phyloP scores from a whole-genome alignment of 257 asterid genomes.

The Forsythia suspensa region DNA sequence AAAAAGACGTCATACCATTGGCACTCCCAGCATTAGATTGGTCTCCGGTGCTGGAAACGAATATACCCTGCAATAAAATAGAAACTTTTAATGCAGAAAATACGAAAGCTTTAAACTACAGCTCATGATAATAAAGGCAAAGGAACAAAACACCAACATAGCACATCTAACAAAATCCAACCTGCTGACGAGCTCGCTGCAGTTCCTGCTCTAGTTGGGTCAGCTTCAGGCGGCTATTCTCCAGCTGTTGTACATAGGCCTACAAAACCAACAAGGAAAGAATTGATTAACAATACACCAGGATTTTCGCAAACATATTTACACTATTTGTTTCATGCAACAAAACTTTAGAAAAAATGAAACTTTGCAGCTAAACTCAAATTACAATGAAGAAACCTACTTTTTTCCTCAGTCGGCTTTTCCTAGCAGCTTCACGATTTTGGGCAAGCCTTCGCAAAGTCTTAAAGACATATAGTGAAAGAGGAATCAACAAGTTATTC shows the following conservation, averaged over 20 bases:
- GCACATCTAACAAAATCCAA: conserved; percentile 11
- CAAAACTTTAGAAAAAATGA: not conserved
- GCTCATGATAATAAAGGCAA: not conserved
- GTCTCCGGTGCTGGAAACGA: conserved; percentile 69
- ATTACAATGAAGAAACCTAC: conserved; percentile 28
- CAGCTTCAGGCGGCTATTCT: conserved; percentile 37
- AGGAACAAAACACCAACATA: not conserved
- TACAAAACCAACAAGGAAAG: conserved; percentile 21
- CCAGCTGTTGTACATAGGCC: conserved; percentile 45
- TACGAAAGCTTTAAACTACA: not conserved
- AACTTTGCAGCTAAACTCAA: not conserved
- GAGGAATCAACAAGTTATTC: not conserved
- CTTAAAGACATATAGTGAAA: conserved; percentile 2
- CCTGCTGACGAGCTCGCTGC: conserved; percentile 32
- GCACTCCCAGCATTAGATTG: conserved; percentile 61
- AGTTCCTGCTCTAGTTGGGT: conserved; percentile 40
- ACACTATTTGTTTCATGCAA: not conserved
- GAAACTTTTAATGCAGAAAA: not conserved
- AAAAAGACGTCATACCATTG: conserved; percentile 54
- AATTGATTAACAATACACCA: not conserved
- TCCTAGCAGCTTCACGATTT: conserved; percentile 27
- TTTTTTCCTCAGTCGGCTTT: conserved; percentile 22
- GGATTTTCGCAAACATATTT: not conserved
- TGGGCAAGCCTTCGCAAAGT: conserved; percentile 21
- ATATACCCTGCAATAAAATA: conserved; percentile 47